Percentiles rank a stretch among this genome's conserved stretches.
Evolutionary conservation across 352 stramenopile species (phyloP).

Genomic region (Pilasporangium apinafurcum): DNA sequence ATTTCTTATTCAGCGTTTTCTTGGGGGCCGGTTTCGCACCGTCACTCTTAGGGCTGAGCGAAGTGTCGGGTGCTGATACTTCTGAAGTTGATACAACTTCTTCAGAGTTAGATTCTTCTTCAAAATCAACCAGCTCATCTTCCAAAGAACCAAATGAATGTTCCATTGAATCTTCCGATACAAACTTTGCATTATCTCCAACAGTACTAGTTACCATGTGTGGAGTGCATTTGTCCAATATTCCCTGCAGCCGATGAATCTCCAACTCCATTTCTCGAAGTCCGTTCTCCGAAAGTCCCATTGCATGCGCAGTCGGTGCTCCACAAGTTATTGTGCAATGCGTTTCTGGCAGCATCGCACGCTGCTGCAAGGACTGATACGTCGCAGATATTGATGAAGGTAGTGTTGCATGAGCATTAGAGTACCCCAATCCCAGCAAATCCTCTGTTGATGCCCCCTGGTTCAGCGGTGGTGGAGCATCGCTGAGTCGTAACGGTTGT

Average conservation of each 20-base stretch:
- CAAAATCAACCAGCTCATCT: slow-evolving; percentile 28
- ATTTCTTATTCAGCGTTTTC: slow-evolving; percentile 28
- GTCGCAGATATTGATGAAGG: slow-evolving; percentile 1
- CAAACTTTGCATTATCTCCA: slow-evolving; percentile 23
- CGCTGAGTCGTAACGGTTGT: too few relatives aligned
- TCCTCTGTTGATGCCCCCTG: slow-evolving; percentile 42
- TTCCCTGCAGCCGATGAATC: slow-evolving; percentile 56
- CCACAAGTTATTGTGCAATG: slow-evolving; percentile 76
- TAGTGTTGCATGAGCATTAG: slow-evolving; percentile 4
- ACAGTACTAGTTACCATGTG: slow-evolving; percentile 17
- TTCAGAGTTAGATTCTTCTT: slow-evolving; percentile 8
- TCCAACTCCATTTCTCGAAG: slow-evolving; percentile 81
- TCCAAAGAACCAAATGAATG: slow-evolving; percentile 45
- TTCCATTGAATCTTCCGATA: slow-evolving; percentile 43
- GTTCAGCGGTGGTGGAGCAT: slow-evolving; percentile 6
- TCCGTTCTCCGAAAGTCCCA: slow-evolving; percentile 69
- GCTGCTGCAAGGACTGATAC: slow-evolving; percentile 25
- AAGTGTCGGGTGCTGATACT: too few relatives aligned
- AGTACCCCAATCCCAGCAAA: slow-evolving; percentile 35
- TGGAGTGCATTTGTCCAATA: slow-evolving; percentile 58
- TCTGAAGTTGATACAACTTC: too few relatives aligned
- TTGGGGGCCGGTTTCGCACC: slow-evolving; percentile 7
- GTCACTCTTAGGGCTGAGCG: too few relatives aligned
- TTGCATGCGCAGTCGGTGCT: slow-evolving; percentile 72
- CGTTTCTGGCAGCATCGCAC: slow-evolving; percentile 37